Base-by-base conservation (phyloP, 306 rosid species). In the Casuarina glauca region DNA sequence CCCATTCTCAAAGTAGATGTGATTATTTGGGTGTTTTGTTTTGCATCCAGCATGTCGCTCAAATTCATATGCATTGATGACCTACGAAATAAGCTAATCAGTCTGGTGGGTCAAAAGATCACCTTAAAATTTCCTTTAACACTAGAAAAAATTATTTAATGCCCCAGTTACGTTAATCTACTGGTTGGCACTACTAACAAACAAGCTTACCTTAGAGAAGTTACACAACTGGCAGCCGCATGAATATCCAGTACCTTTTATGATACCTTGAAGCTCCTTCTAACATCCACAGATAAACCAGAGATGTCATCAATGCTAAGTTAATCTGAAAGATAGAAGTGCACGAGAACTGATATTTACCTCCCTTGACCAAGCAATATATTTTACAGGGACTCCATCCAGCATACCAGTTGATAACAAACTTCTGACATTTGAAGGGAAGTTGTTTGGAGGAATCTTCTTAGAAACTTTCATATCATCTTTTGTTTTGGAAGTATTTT, bases 21-120 rank as follows among this genome's bases (percentile, higher is more conserved):
- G 97, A 76, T 92, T 91, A 72, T 91, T 91, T 16, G 94, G 97
- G 82, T 90, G 97, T 74, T 90, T 90, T 66, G 92, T 92, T 87
- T 90, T 90, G 89, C 97, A 92, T 74, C 88, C 81, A 74, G 96
- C 97, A 70, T 92, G 96, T 42, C 93, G 87, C 85, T 92, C 97
- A 74, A 92, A 92, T 84, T 92, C 97, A 45, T 86, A 92, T 26
- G 95, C 96, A 44, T 92, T 88, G 76, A 90, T 88, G 69, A 89
- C 91, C 92, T 92, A 44, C 51, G 64, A 61, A 76, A 78, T 79
- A 73, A 67, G 55, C 58, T 73, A 16, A 55, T 68, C 15, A 61
- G 72, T 52, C 76, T 61, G 20, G 36, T 0, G 57, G 57, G 77
- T 75, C 12, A 26, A 63, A 77, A 76, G 41, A 53, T 61, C 46